Conservation (phyloP, 2,329 filamentous ascomycete genomes). For the Paraphoma chrysanthemicola region DNA sequence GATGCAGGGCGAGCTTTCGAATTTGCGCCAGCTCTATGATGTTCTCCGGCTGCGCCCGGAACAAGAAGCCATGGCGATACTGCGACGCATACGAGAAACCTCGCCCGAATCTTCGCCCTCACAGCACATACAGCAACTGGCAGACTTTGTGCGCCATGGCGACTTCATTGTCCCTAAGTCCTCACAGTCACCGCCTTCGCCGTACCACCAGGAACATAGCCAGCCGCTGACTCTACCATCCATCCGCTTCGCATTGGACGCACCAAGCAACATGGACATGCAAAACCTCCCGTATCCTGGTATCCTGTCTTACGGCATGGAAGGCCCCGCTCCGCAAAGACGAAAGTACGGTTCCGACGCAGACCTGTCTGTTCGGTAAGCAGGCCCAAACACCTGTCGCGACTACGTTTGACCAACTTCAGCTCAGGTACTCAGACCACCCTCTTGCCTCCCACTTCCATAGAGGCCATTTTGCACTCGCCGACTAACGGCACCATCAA, state of each 20-base stretch:
- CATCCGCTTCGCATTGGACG: slow-evolving; percentile 36
- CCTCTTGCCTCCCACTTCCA: slow-evolving; percentile 22
- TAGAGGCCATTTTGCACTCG: slow-evolving; percentile 28
- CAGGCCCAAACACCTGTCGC: slow-evolving; percentile 3
- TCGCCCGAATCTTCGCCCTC: slow-evolving; percentile 22
- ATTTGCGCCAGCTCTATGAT: slow-evolving; percentile 42
- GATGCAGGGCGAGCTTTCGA: slow-evolving; percentile 42
- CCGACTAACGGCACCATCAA: slow-evolving; percentile 7
- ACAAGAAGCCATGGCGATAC: slow-evolving; percentile 37
- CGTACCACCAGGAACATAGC: slow-evolving; percentile 8
- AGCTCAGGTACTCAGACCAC: slow-evolving; percentile 35
- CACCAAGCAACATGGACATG: slow-evolving; percentile 16
- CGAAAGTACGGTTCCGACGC: slow-evolving; percentile 32
- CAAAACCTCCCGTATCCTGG: slow-evolving; percentile 21
- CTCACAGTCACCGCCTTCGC: slow-evolving; percentile 1
- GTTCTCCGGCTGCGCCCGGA: slow-evolving; percentile 37
- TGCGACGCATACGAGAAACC: slow-evolving; percentile 33
- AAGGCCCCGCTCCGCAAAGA: slow-evolving; percentile 31
- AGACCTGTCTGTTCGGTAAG: slow-evolving; percentile 38
- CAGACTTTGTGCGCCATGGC: slow-evolving; percentile 32
- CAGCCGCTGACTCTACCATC: slow-evolving; percentile 34
- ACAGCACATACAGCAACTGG: slow-evolving; percentile 35
- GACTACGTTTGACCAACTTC: slow-evolving; percentile 36
- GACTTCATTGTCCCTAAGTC: slow-evolving; percentile 14
- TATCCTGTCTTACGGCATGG: slow-evolving; percentile 22